Conservation (phyloP, 2,329 filamentous ascomycete species). For the Pseudohalonectria lignicola region DNA sequence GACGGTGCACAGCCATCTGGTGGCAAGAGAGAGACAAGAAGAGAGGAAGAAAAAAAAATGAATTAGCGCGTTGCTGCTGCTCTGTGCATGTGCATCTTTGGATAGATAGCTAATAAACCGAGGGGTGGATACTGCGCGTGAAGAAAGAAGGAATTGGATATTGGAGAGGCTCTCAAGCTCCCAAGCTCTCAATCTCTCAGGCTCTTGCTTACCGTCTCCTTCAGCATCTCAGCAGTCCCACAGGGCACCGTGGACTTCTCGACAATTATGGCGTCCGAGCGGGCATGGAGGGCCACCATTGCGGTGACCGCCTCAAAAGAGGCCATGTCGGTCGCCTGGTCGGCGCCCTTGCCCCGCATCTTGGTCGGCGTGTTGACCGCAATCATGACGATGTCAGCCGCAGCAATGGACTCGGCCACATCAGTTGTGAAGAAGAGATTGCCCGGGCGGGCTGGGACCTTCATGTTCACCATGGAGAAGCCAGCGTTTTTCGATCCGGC, state of each 20-base stretch:
- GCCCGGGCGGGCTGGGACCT: conserved; percentile 33
- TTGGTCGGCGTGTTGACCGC: conserved; percentile 76
- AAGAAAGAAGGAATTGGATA: background rate
- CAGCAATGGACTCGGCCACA: conserved; percentile 46
- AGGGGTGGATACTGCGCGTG: background rate
- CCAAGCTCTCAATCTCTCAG: too few species aligned
- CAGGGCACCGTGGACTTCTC: conserved; percentile 77
- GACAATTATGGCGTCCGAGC: conserved; percentile 60
- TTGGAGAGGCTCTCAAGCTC: conserved; percentile 26
- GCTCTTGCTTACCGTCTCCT: too few species aligned
- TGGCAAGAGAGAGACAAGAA: too few species aligned
- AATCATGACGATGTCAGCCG: conserved; percentile 64
- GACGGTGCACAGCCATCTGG: conserved; percentile 47
- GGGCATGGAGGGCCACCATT: conserved; percentile 56
- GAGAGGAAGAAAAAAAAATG: too few species aligned
- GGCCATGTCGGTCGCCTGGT: conserved; percentile 61
- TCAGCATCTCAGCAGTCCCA: conserved; percentile 58
- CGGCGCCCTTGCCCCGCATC: conserved; percentile 55
- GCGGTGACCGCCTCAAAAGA: conserved; percentile 59
- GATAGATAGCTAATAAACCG: background rate
- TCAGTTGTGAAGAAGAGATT: conserved; percentile 70
- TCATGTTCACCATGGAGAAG: conserved; percentile 1
- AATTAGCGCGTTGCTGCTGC: background rate
- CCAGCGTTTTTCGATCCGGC: background rate
- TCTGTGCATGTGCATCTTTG: too few species aligned